phyloP scores from a whole-genome alignment of 768 basidiomycete species.

The Tricholoma hemisulphureum region DNA sequence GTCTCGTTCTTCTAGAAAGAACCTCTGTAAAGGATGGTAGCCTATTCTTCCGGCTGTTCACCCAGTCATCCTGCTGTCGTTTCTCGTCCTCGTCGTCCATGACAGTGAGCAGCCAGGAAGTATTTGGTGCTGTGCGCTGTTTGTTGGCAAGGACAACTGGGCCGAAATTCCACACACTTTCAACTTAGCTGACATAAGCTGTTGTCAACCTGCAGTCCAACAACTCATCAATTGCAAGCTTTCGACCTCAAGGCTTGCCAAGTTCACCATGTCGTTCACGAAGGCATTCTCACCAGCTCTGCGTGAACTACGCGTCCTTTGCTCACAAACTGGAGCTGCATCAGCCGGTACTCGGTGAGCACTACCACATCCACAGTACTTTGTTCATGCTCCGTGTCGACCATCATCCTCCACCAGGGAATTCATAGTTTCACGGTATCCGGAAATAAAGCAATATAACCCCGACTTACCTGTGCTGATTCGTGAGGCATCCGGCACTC shows the following conservation, averaged over 20 bases:
- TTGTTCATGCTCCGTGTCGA: neutral
- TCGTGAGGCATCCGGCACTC: conserved; percentile 75
- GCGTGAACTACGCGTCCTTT: conserved; percentile 77
- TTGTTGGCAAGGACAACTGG: conserved; percentile 30
- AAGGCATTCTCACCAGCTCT: conserved; percentile 76
- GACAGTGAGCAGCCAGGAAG: conserved; percentile 15
- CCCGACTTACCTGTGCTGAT: conserved; percentile 84
- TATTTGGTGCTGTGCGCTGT: conserved; percentile 7
- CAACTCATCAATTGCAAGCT: no score
- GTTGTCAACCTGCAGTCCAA: conserved; percentile 6
- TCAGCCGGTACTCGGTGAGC: conserved; percentile 78
- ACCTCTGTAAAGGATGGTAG: conserved; percentile 91
- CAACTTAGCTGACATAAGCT: conserved; percentile 35
- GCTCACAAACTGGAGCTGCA: conserved; percentile 72
- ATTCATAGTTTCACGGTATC: conserved; percentile 75
- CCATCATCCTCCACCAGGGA: conserved; percentile 46
- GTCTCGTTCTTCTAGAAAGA: conserved; percentile 82
- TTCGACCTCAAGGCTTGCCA: conserved; percentile 9
- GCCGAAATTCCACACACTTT: conserved; percentile 7
- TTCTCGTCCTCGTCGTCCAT: conserved; percentile 63
- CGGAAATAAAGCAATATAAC: conserved; percentile 75
- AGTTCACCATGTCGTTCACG: conserved; percentile 56
- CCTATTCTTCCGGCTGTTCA: conserved; percentile 65
- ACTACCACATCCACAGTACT: neutral
- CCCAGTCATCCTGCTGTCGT: conserved; percentile 71